Percentiles rank a stretch among this genome's conserved stretches.
These are phyloP conservation scores for Trametes versicolor DNA, from an alignment of 1,284 basidiomycete genomes.

Conservation along the genomic window DNA sequence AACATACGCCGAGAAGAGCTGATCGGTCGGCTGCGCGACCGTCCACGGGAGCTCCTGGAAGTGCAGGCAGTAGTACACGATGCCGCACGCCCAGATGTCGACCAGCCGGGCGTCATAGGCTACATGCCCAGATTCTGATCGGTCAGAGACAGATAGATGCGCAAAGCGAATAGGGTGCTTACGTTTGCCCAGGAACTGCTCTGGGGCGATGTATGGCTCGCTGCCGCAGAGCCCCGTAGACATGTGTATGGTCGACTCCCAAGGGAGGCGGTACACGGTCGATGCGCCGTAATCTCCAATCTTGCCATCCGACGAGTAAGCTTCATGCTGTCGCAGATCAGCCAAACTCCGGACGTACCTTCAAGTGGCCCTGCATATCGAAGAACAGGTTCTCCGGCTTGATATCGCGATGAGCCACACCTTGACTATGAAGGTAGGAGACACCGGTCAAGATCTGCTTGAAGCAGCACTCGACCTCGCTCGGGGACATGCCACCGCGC, in stretches of 20 bases:
- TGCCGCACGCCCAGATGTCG: conserved; percentile 97
- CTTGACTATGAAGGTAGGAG: conserved; percentile 92
- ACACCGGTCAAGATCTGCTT: conserved; percentile 95
- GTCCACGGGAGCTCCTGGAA: conserved; percentile 98
- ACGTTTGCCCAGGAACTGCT: conserved; percentile 97
- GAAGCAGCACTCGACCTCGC: conserved; percentile 97
- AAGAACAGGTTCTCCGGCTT: conserved; percentile 99
- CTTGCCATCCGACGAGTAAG: conserved; percentile 50
- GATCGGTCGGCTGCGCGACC: conserved; percentile 87
- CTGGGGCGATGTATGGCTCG: conserved; percentile 98
- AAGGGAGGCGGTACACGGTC: conserved; percentile 97
- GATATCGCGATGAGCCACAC: conserved; percentile 97
- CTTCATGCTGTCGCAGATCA: conserved; percentile 11
- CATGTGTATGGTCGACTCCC: conserved; percentile 98
- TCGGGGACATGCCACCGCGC: conserved; percentile 94
- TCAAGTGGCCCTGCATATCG: conserved; percentile 92
- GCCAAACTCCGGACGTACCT: conserved; percentile 60
- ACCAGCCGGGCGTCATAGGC: conserved; percentile 98
- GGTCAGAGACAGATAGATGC: conserved; percentile 41
- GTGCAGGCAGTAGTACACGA: conserved; percentile 98
- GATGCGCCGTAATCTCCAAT: conserved; percentile 99
- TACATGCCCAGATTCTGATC: conserved; percentile 46
- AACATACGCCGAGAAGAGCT: conserved; percentile 86
- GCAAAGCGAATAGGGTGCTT: conserved; percentile 53
- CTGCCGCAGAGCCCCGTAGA: conserved; percentile 97